Base-by-base conservation (phyloP, 345 rosid genomes). In the Populus tremula region DNA sequence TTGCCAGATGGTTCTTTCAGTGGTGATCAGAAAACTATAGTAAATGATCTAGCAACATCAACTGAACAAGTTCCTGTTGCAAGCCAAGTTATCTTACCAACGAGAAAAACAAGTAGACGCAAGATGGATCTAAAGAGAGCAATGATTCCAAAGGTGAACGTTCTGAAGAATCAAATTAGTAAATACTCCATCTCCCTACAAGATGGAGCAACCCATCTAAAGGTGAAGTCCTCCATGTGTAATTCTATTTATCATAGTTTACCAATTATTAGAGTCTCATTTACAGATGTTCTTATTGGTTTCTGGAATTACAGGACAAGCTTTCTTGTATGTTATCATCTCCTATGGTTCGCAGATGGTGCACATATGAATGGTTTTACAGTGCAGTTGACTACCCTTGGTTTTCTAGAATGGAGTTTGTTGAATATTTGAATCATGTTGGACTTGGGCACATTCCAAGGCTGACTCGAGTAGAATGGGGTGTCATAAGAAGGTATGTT, bases 91-190 rank as follows among this genome's bases (percentile, higher is more conserved):
- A 86, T 43, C 84, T 71, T 80, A 80, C 82, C 84, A 23, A 70
- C 76, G 69, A 90, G 77, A 76, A 86, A 76, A 76, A 86, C 66
- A 78, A 91, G 78, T 83, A 91, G 92, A 82, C 94, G 93, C 38
- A 96, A 96, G 90, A 83, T 80, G 74, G 78, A 76, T 78, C 81
- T 86, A 76, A 90, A 81, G 86, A 85, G 84, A 82, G 81, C 78
- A 59, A 84, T 85, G 71, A 75, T 72, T 25, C 61, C 74, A 64
- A 86, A 85, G 76, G 89, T 87, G 75, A 78, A 62, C 79, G 83
- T 77, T 29, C 73, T 72, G 66, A 88, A 83, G 81, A 87, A 75
- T 69, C 84, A 82, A 64, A 82, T 77, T 64, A 89, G 81, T 76
- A 86, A 84, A 67, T 80, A 70, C 50, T 81, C 84, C 53, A 63